A percentile compares a stretch with the other conserved stretches of the same genome.
Evolutionary conservation across 176 grass and related monocot genomes (phyloP).

Genomic region (Aegilops tauschii): DNA sequence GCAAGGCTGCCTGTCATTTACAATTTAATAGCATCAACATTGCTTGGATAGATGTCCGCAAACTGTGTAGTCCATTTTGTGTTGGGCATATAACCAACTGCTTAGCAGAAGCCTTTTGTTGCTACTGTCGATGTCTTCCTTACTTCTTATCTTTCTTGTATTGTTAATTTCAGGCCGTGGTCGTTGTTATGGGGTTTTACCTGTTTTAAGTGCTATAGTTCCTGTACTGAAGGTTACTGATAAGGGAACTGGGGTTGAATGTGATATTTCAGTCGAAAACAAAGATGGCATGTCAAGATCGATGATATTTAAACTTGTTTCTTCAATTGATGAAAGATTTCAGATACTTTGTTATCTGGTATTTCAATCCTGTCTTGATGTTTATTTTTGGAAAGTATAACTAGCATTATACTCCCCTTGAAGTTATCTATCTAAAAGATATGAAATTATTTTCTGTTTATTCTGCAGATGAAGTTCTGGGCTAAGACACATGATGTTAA

Average conservation of each 20-base stretch:
- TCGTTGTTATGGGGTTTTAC: slow-evolving; percentile 58
- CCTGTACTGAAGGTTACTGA: slow-evolving; percentile 78
- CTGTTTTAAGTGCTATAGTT: slow-evolving; percentile 67
- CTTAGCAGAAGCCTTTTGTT: slow-evolving; percentile 16
- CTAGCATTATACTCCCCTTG: not conserved
- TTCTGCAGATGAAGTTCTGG: slow-evolving; percentile 84
- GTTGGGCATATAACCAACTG: not conserved
- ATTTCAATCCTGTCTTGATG: slow-evolving; percentile 31
- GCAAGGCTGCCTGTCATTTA: not conserved
- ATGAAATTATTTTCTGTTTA: slow-evolving; percentile 23
- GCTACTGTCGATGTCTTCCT: not conserved
- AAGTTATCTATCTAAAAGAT: not conserved
- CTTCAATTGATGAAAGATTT: slow-evolving; percentile 86
- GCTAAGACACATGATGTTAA: slow-evolving; percentile 73
- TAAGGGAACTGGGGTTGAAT: slow-evolving; percentile 56
- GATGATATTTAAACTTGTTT: slow-evolving; percentile 60
- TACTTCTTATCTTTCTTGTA: slow-evolving; percentile 22
- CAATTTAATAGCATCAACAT: not conserved
- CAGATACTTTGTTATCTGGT: slow-evolving; percentile 90
- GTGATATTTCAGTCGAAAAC: slow-evolving; percentile 96
- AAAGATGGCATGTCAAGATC: slow-evolving; percentile 96
- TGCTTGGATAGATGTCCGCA: not conserved
- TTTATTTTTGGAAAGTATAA: slow-evolving; percentile 23
- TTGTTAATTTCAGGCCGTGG: slow-evolving; percentile 51
- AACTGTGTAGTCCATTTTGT: not conserved